Evolutionary conservation across 352 stramenopile species (phyloP).

Genomic region (Pythium guiyangense): DNA sequence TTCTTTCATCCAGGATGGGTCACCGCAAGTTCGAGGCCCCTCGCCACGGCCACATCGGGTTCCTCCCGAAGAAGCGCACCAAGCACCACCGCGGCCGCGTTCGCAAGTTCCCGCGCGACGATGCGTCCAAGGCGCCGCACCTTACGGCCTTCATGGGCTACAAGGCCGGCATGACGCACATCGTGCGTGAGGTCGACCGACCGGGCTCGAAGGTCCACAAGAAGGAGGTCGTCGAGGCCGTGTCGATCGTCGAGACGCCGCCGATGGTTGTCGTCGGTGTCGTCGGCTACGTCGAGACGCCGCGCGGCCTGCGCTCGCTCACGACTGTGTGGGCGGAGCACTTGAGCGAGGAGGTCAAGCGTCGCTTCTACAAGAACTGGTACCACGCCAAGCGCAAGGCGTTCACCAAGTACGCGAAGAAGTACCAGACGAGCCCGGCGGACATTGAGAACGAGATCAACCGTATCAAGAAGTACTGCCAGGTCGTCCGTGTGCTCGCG

Average conservation of each 20-base stretch:
- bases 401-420: constrained; percentile 99
- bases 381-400: constrained; percentile 99
- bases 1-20: constrained; percentile 82
- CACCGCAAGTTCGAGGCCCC: constrained; percentile 98
- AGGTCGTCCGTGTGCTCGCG: constrained; percentile 98
- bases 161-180: constrained; percentile 99
- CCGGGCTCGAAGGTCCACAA: constrained; percentile 99
- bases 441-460: constrained; percentile 98
- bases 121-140: constrained; percentile 94
- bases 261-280: constrained; percentile 99
- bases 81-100: constrained; percentile 99
- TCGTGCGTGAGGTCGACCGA: constrained; percentile 98
- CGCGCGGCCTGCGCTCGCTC: constrained; percentile 96
- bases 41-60: constrained; percentile 97
- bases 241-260: constrained; percentile 99
- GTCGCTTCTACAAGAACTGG: constrained; percentile 99
- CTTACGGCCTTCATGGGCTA: constrained; percentile 99
- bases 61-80: constrained; percentile 99
- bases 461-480: constrained; percentile 99
- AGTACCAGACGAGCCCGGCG: constrained; percentile 92
- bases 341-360: constrained; percentile 98
- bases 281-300: constrained; percentile 99
- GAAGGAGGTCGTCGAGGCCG: constrained; percentile 99
- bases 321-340: constrained; percentile 99
- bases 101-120: constrained; percentile 99